Conservation (phyloP, 140 eudicot species). For the Stevia rebaudiana region DNA sequence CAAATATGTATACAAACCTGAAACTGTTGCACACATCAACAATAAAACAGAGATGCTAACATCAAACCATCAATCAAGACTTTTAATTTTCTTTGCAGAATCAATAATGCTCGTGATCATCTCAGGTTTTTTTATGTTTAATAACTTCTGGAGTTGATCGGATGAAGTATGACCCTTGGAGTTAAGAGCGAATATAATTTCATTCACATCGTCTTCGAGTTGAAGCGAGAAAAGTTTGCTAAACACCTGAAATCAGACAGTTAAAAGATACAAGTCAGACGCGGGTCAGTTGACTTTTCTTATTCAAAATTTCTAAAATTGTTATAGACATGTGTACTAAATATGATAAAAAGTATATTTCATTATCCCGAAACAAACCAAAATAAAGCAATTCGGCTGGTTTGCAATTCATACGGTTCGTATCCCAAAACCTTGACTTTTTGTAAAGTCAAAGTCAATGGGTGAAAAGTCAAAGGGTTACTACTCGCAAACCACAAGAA, state of each 20-base stretch:
- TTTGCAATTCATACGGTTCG: not conserved
- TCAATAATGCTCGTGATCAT: constrained; percentile 36
- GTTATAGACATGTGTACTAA: not conserved
- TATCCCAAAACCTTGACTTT: too few relatives aligned
- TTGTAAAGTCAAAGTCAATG: too few relatives aligned
- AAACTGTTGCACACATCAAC: constrained; percentile 1
- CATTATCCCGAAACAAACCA: not conserved
- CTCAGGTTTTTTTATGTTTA: constrained; percentile 43
- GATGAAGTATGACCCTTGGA: constrained; percentile 25
- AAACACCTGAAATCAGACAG: constrained; percentile 56
- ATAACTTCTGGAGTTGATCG: constrained; percentile 39
- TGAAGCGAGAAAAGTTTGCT: constrained; percentile 55
- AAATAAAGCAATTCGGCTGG: not conserved
- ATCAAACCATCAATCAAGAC: constrained; percentile 25
- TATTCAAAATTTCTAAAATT: not conserved
- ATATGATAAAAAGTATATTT: not conserved
- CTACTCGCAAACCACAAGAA: too few relatives aligned
- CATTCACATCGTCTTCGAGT: constrained; percentile 91
- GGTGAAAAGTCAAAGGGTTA: not conserved
- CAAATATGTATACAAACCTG: not conserved
- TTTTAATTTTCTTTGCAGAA: constrained; percentile 48
- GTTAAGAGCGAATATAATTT: constrained; percentile 71
- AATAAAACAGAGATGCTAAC: constrained; percentile 2
- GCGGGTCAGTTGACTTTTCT: not conserved
- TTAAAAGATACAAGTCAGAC: not conserved